Conservation (phyloP, 805 yeast species). For the Candida mattraensis region DNA sequence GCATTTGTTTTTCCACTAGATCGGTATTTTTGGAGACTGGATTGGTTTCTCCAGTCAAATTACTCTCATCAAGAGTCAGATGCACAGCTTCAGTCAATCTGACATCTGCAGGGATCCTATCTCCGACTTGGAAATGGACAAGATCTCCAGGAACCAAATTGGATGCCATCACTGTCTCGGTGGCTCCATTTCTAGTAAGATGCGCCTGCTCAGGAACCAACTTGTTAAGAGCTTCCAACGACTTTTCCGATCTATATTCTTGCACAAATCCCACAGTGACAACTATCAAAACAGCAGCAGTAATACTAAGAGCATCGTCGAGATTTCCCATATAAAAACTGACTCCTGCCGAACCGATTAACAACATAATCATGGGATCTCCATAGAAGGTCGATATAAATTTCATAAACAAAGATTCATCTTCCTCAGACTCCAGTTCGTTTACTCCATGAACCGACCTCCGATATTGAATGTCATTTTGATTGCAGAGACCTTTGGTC, state of each 20-base stretch:
- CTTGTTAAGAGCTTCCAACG: slow-evolving; percentile 87
- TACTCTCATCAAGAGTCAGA: slow-evolving; percentile 86
- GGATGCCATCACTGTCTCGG: slow-evolving; percentile 81
- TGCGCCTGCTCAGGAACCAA: slow-evolving; percentile 97
- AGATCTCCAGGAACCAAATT: slow-evolving; percentile 94
- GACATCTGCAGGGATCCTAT: slow-evolving; percentile 93
- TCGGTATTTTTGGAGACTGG: slow-evolving; percentile 73
- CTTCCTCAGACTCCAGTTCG: slow-evolving; percentile 75
- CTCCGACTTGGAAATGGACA: slow-evolving; percentile 88
- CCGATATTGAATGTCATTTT: slow-evolving; percentile 71
- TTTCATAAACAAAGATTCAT: slow-evolving; percentile 68
- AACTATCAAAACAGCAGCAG: slow-evolving; percentile 88
- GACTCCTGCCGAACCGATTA: slow-evolving; percentile 86
- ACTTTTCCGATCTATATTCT: slow-evolving; percentile 93
- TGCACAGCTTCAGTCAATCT: slow-evolving; percentile 78
- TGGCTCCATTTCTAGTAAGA: slow-evolving; percentile 76
- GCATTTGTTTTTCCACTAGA: slow-evolving; percentile 33
- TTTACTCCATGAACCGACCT: slow-evolving; percentile 77
- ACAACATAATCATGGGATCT: slow-evolving; percentile 84
- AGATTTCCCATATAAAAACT: slow-evolving; percentile 93
- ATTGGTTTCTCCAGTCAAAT: slow-evolving; percentile 90
- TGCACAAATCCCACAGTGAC: slow-evolving; percentile 97
- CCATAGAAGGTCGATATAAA: slow-evolving; percentile 81
- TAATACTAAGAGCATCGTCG: slow-evolving; percentile 93
- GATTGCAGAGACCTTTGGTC: slow-evolving; percentile 58